Conservation (phyloP, 306 rosid genomes). For the Luffa aegyptiaca region DNA sequence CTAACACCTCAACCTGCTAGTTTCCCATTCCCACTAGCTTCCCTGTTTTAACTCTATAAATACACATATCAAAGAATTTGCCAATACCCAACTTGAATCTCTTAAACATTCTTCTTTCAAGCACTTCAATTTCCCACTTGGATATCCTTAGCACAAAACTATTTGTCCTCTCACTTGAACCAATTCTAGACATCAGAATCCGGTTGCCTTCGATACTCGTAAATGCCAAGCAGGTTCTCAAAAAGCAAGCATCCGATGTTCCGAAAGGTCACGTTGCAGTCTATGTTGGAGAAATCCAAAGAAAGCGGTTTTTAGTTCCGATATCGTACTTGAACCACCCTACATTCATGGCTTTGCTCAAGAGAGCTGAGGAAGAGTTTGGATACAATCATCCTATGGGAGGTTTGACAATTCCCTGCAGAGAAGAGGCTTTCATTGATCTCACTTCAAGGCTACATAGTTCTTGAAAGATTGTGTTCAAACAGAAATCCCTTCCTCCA, state of each 20-base stretch:
- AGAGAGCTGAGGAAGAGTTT: slow-evolving; percentile 28
- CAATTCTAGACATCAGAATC: background rate
- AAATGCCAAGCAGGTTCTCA: background rate
- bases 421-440: slow-evolving; percentile 24
- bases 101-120: background rate
- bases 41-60: background rate
- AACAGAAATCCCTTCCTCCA: background rate
- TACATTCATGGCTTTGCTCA: background rate
- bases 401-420: slow-evolving; percentile 47
- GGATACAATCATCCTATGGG: slow-evolving; percentile 38
- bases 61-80: background rate
- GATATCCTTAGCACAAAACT: too few relatives aligned
- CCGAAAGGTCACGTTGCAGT: slow-evolving; percentile 6
- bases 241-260: background rate
- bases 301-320: slow-evolving; percentile 3
- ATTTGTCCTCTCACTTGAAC: too few relatives aligned
- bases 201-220: background rate
- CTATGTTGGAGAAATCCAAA: slow-evolving; percentile 2
- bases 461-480: background rate
- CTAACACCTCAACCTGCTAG: background rate
- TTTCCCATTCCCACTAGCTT: background rate
- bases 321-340: slow-evolving; percentile 21
- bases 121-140: too few relatives aligned
- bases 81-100: background rate
- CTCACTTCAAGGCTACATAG: background rate